phyloP scores from a whole-genome alignment of 2,329 filamentous ascomycete genomes.

The Penicillium sp. region DNA sequence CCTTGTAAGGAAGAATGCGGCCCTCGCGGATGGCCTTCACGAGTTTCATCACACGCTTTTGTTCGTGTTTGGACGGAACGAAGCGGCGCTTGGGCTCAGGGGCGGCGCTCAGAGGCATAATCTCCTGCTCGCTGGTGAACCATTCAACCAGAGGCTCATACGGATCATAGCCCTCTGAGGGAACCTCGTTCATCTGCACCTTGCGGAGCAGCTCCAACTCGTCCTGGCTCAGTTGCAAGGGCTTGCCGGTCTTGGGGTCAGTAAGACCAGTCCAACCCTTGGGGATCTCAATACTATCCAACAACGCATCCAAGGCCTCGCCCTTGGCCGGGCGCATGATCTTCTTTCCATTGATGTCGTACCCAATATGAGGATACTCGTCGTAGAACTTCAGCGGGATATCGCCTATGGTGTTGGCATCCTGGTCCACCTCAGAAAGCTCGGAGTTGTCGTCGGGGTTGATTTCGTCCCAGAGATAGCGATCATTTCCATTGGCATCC shows the following conservation, averaged over 20 bases:
- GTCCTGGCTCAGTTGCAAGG: slow-evolving; percentile 78
- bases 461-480: slow-evolving; percentile 91
- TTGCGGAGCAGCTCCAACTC: slow-evolving; percentile 85
- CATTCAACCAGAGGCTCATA: slow-evolving; percentile 94
- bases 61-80: slow-evolving; percentile 93
- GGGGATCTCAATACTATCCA: slow-evolving; percentile 94
- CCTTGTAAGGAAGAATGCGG: slow-evolving; percentile 84
- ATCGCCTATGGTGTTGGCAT: slow-evolving; percentile 87
- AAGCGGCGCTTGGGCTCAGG: slow-evolving; percentile 96
- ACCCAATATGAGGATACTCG: slow-evolving; percentile 95
- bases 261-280: slow-evolving; percentile 97
- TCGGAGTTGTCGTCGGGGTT: slow-evolving; percentile 95
- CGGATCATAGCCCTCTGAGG: slow-evolving; percentile 84
- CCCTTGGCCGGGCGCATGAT: slow-evolving; percentile 94
- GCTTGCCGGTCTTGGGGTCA: slow-evolving; percentile 89
- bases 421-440: slow-evolving; percentile 76
- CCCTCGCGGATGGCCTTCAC: slow-evolving; percentile 94
- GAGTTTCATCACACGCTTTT: slow-evolving; percentile 94
- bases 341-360: slow-evolving; percentile 97
- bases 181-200: slow-evolving; percentile 82
- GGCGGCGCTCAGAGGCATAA: slow-evolving; percentile 90
- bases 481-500: slow-evolving; percentile 84
- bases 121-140: slow-evolving; percentile 84
- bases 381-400: slow-evolving; percentile 96
- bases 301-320: slow-evolving; percentile 83